These are phyloP conservation scores for Kregervanrija pseudodelftensis DNA, from an alignment of 805 yeast genomes.

Conservation along the genomic window DNA sequence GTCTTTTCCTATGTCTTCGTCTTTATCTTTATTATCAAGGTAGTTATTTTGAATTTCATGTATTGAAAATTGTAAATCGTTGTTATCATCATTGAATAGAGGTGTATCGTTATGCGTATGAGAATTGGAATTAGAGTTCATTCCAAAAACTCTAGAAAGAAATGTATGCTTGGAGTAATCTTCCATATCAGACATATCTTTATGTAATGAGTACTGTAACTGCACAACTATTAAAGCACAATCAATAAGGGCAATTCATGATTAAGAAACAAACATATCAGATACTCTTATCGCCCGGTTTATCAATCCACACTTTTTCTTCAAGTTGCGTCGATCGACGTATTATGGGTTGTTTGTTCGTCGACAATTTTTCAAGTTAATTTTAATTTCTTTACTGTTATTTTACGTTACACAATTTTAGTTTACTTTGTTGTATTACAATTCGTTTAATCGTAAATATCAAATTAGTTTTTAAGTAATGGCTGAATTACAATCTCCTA, in stretches of 20 bases:
- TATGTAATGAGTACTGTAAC: neutral
- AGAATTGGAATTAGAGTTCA: constrained; percentile 24
- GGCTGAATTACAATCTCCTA: constrained; percentile 4
- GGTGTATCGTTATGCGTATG: constrained; percentile 18
- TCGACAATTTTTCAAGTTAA: too few species aligned
- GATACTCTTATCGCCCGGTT: too few species aligned
- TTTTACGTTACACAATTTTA: too few species aligned
- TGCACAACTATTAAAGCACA: neutral
- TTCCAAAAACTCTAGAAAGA: constrained; percentile 57
- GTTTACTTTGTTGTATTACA: too few species aligned
- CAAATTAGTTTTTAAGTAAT: too few species aligned
- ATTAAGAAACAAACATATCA: neutral
- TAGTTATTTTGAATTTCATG: constrained; percentile 17
- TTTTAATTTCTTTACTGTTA: too few species aligned
- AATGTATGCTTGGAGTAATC: constrained; percentile 42
- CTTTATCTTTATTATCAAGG: constrained; percentile 12
- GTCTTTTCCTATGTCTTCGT: constrained; percentile 7
- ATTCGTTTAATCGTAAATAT: too few species aligned
- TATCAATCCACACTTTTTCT: too few species aligned
- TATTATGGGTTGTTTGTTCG: too few species aligned
- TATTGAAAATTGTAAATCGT: constrained; percentile 18
- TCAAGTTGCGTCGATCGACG: too few species aligned
- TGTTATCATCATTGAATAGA: constrained; percentile 23
- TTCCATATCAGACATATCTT: constrained; percentile 10
- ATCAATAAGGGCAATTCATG: neutral